Evolutionary conservation across 1,284 basidiomycete species (phyloP), one percentile per base, ranked within the genome.

Genomic region (Ganoderma lucidum): DNA sequence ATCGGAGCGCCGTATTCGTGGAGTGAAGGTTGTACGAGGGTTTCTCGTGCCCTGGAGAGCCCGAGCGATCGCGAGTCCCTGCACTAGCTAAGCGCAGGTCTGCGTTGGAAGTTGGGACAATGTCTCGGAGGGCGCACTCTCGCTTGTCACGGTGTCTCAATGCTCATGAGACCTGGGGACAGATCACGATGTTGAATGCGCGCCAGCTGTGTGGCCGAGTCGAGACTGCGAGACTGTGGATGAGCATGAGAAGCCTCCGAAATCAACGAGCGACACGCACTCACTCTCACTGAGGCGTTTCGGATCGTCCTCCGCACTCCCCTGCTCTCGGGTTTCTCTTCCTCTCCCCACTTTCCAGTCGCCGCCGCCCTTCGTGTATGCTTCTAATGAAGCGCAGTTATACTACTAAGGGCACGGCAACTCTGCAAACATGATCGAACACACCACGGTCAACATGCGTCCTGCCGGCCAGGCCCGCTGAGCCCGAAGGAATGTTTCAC

Each of bases 361-460:
- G 32, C 32, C 19, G 58, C 55, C 41, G 35, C 15, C 37, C 44
- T 42, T 39, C 14, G 28, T 9, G 37, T 60, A 35, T 39, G 30
- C 19, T 10, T 63, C 44, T 35, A 28, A 28, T 23, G 41, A 62
- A 63, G 32, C 66, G 66, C 66, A 67, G 66, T 67, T 63, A 56
- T 9, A 53, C 56, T 56, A 62, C 53, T 59, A 58, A 37, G 55
- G 53, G 44, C 62, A 58, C 14, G 37, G 5, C 61, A 32, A 37
- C 32, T 28, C 9, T 17, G 14, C 35, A 39, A 66, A 63, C 53
- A 63, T 63, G 66, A 63, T 63, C 66, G 61, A 56, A 35, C 30
- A 17, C 28, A 14, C 17, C 3, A 19, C 53, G 30, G 53, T 23
- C 28, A 32, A 32, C 30, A 55, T 55, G 53, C 30, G 53, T 9